Percentiles rank a stretch among this genome's conserved stretches.
Evolutionary conservation across 495 filamentous ascomycete genomes (phyloP).

Genomic region (Neurospora sp.): DNA sequence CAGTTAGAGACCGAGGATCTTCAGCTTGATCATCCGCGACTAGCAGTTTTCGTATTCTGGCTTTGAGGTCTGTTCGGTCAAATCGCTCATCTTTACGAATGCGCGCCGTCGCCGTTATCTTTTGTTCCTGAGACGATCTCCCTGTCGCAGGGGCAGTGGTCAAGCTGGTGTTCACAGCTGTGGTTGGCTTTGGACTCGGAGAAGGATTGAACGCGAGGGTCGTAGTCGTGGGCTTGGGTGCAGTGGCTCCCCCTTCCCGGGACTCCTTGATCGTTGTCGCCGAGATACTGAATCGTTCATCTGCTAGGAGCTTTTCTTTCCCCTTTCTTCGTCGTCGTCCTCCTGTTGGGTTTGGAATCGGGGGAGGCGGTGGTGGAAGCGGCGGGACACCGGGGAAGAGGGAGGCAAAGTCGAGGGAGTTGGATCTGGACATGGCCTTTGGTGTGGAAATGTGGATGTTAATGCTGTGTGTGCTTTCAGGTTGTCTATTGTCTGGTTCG

Average conservation of each 20-base stretch:
- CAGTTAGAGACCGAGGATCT: background rate
- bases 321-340: background rate
- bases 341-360: background rate
- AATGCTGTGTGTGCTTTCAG: too few relatives aligned
- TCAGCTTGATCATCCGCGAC: background rate
- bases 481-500: too few relatives aligned
- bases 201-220: background rate
- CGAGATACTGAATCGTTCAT: background rate
- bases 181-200: background rate
- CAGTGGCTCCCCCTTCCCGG: background rate
- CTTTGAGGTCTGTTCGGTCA: background rate
- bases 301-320: background rate
- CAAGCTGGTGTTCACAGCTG: background rate
- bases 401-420: background rate
- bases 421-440: too few relatives aligned
- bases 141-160: background rate
- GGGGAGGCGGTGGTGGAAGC: background rate
- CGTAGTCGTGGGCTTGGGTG: background rate
- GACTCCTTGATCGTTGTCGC: too few relatives aligned
- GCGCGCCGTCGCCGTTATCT: background rate
- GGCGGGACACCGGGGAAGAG: background rate
- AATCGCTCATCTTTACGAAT: background rate
- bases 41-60: background rate
- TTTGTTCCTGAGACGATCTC: too few relatives aligned
- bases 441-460: too few relatives aligned